phyloP scores from a whole-genome alignment of 495 filamentous ascomycete genomes.

The Talaromyces borbonicus region DNA sequence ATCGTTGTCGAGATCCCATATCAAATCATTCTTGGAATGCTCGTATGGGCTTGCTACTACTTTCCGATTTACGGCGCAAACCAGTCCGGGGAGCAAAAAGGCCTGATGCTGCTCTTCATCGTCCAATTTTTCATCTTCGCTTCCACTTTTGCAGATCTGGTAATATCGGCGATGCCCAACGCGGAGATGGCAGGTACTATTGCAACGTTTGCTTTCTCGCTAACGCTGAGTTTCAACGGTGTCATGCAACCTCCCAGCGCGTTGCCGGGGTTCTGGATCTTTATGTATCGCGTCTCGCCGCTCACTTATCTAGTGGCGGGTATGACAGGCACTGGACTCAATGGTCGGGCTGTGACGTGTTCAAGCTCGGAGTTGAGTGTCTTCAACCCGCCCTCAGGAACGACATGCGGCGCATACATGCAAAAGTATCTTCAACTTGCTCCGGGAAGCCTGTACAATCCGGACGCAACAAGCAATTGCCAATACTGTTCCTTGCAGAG shows the following conservation, averaged over 20 bases:
- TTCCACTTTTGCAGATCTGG: conserved; percentile 54
- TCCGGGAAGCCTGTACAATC: conserved; percentile 36
- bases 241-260: conserved; percentile 43
- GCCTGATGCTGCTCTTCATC: conserved; percentile 43
- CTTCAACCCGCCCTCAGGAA: conserved; percentile 40
- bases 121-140: conserved; percentile 60
- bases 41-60: conserved; percentile 55
- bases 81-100: conserved; percentile 29
- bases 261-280: conserved; percentile 48
- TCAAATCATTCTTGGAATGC: conserved; percentile 47
- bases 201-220: conserved; percentile 49
- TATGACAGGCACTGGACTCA: conserved; percentile 38
- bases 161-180: conserved; percentile 39
- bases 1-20: conserved; percentile 69
- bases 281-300: conserved; percentile 46
- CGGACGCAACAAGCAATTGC: conserved; percentile 28
- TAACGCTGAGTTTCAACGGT: conserved; percentile 54
- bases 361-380: conserved; percentile 35
- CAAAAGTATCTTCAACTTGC: conserved; percentile 19
- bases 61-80: conserved; percentile 39
- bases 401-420: conserved; percentile 42
- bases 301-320: conserved; percentile 50
- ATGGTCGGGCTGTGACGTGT: conserved; percentile 34
- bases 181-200: conserved; percentile 47
- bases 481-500: conserved; percentile 35